A percentile compares a stretch with the other conserved stretches of the same genome.
Evolutionary conservation across 306 rosid species (phyloP).

Genomic region (Heteromeles arbutifolia): DNA sequence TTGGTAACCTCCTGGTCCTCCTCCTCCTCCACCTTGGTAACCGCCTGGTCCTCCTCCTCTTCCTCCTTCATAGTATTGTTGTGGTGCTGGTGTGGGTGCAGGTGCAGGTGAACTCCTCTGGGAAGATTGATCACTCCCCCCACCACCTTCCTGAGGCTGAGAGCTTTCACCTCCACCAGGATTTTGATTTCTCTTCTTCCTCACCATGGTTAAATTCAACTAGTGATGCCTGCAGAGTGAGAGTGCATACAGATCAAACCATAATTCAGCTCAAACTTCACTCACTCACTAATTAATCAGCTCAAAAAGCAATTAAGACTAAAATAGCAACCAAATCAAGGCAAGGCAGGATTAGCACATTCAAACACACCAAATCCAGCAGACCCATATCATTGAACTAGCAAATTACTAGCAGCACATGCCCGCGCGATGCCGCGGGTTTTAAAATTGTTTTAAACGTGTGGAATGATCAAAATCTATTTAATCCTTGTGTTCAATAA

Average conservation of each 20-base stretch:
- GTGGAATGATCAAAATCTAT: too few species aligned
- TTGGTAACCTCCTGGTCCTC: not conserved
- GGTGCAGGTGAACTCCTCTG: not conserved
- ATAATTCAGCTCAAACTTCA: not conserved
- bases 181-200: slow-evolving; percentile 64
- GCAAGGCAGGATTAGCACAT: not conserved
- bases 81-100: not conserved
- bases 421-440: too few species aligned
- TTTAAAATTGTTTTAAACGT: too few species aligned
- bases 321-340: not conserved
- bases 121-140: slow-evolving; percentile 2
- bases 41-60: slow-evolving; percentile 11
- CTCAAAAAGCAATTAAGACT: not conserved
- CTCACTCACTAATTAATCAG: not conserved
- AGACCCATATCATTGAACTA: not conserved
- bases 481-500: too few species aligned
- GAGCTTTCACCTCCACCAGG: slow-evolving; percentile 61
- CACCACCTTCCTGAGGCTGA: slow-evolving; percentile 36
- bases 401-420: not conserved
- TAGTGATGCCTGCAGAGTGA: not conserved
- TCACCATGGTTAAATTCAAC: slow-evolving; percentile 40
- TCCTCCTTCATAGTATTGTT: slow-evolving; percentile 2
- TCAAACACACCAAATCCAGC: not conserved
- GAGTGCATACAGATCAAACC: not conserved
- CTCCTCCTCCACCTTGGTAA: slow-evolving; percentile 1